Evolutionary conservation across 192 early-diverging fungal species (phyloP), one percentile per base, ranked within the genome.

Genomic region (Dissophora ornata): DNA sequence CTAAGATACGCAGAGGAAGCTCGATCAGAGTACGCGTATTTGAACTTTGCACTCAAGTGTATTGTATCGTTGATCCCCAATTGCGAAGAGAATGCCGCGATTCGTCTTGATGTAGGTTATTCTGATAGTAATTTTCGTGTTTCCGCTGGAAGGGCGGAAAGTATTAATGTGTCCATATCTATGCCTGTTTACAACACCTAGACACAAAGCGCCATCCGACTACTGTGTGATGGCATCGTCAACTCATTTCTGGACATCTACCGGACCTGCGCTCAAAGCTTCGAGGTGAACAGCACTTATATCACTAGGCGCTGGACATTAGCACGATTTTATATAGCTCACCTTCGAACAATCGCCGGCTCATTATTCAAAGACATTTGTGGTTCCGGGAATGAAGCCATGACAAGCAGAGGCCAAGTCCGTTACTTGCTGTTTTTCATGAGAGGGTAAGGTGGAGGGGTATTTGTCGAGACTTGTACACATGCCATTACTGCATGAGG

Each of bases 371-470:
- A 51, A 12, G 46, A 52, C 28, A 63, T 71, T 8, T 51, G 53
- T 34, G 45, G 40, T 2, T 25, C 32, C 16, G 38, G 46, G 2
- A 51, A 47, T 10, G 73, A 67, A 15, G 15, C 57, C 7, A 3
- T 9, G 2, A 42, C 52, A 6, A 65, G 73, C 22, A 45, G 64
- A 30, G 52, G 56, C 21, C 24, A 51, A 2, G 1, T 71, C 11
- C 52, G 69, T 16, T 57, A 57, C 33, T 42, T 71, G 16, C 29
- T 77, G n/a, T 62, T 67, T 40, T 77, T 55, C 32, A 42, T 60
- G 19, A 51, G 73, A 57, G 50, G 73, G 73, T 77, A 29, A 32
- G 45, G 10, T 2, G 5, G n/a, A n/a, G n/a, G n/a, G n/a, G n/a
- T n/a, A n/a, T n/a, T n/a, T n/a, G n/a, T n/a, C n/a, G n/a, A n/a